These are phyloP conservation scores for Aspergillus aculeatus DNA, from an alignment of 2,329 filamentous ascomycete species.

Conservation along the genomic window DNA sequence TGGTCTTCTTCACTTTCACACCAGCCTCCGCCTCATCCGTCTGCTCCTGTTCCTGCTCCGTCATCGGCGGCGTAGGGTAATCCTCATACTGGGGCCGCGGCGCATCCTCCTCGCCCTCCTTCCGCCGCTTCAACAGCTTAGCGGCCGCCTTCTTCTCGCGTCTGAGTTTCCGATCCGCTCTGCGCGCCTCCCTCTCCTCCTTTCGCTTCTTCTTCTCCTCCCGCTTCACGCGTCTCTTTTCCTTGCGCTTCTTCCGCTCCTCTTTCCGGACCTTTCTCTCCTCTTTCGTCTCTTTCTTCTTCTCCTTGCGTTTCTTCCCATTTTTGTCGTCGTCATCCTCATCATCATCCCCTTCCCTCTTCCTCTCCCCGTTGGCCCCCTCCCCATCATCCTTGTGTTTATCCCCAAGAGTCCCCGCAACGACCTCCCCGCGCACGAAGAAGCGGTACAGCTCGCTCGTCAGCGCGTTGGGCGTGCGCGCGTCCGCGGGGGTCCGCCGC, in stretches of 20 bases:
- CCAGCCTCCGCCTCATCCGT: too few species aligned
- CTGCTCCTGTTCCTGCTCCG: slow-evolving; percentile 22
- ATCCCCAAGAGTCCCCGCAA: slow-evolving; percentile 63
- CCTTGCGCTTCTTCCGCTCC: slow-evolving; percentile 11
- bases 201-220: slow-evolving; percentile 23
- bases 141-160: slow-evolving; percentile 14
- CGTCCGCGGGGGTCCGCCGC: slow-evolving; percentile 49
- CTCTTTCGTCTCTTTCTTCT: slow-evolving; percentile 27
- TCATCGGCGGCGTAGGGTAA: slow-evolving; percentile 36
- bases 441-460: slow-evolving; percentile 68
- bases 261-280: slow-evolving; percentile 30
- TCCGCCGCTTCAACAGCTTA: slow-evolving; percentile 11
- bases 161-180: slow-evolving; percentile 26
- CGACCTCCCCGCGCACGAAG: slow-evolving; percentile 78
- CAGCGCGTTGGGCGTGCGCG: slow-evolving; percentile 48
- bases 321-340: too few species aligned
- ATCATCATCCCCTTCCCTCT: not conserved
- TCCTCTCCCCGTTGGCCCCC: slow-evolving; percentile 7
- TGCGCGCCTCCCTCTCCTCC: slow-evolving; percentile 27
- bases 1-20: slow-evolving; percentile 20
- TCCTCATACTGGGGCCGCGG: slow-evolving; percentile 22
- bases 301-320: slow-evolving; percentile 18
- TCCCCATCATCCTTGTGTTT: not conserved
- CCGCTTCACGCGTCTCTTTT: slow-evolving; percentile 18
- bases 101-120: slow-evolving; percentile 22